Conservation (phyloP, 371 early-diverging fungal species). For the Circinella minor region DNA sequence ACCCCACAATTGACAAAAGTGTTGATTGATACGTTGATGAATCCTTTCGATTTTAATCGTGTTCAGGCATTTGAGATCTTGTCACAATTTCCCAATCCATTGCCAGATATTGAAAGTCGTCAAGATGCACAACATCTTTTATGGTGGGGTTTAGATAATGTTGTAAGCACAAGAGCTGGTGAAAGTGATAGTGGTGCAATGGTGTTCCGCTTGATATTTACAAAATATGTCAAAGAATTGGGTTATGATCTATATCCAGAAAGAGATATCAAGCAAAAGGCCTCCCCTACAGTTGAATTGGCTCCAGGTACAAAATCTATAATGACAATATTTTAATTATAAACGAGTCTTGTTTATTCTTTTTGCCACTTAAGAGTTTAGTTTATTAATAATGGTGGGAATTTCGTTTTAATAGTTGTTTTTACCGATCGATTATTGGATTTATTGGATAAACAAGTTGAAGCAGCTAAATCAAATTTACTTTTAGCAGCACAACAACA, state of each 20-base stretch:
- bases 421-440: slow-evolving; percentile 60
- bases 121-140: slow-evolving; percentile 59
- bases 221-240: slow-evolving; percentile 71
- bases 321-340: neutral
- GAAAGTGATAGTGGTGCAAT: slow-evolving; percentile 87
- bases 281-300: neutral
- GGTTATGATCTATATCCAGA: slow-evolving; percentile 54
- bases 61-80: slow-evolving; percentile 68
- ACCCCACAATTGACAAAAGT: slow-evolving; percentile 51
- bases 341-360: too few relatives aligned
- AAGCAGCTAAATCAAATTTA: slow-evolving; percentile 62
- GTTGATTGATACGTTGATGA: slow-evolving; percentile 63
- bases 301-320: slow-evolving; percentile 13
- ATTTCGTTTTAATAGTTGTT: slow-evolving; percentile 15
- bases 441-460: slow-evolving; percentile 57
- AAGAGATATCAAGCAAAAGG: slow-evolving; percentile 15
- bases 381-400: too few relatives aligned
- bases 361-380: too few relatives aligned
- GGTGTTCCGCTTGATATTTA: slow-evolving; percentile 77
- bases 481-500: slow-evolving; percentile 71
- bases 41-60: slow-evolving; percentile 77
- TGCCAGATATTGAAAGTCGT: slow-evolving; percentile 52
- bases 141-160: slow-evolving; percentile 65
- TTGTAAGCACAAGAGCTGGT: slow-evolving; percentile 73
- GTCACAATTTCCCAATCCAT: slow-evolving; percentile 59